A percentile compares a stretch with the other conserved stretches of the same genome.
phyloP scores from a whole-genome alignment of 2,329 filamentous ascomycete genomes.

The Cladorrhinum sp. region DNA sequence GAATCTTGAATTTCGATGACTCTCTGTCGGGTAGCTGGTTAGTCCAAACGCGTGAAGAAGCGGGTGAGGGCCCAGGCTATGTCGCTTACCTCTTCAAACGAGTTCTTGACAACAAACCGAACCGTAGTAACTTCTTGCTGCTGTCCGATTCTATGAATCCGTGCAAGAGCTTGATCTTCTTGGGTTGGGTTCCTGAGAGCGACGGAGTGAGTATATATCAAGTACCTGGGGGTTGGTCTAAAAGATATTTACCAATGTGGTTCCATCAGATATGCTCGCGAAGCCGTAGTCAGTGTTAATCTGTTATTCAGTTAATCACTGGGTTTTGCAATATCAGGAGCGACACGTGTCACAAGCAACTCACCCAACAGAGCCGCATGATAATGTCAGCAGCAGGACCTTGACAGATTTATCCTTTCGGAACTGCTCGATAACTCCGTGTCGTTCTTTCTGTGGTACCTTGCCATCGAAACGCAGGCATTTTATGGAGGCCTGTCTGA shows the following conservation, averaged over 20 bases:
- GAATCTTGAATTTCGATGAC: neutral
- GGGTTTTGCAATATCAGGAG: too few relatives aligned
- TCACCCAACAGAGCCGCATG: constrained; percentile 52
- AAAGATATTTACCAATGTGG: constrained; percentile 43
- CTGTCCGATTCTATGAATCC: constrained; percentile 32
- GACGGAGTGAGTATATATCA: too few relatives aligned
- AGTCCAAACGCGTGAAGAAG: neutral
- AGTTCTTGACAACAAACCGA: constrained; percentile 27
- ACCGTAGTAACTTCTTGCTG: constrained; percentile 29
- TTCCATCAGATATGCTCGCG: constrained; percentile 48
- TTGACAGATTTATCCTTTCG: constrained; percentile 34
- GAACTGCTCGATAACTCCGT: constrained; percentile 41
- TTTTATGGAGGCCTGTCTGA: constrained; percentile 35
- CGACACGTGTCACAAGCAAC: constrained; percentile 10
- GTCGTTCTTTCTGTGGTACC: constrained; percentile 41
- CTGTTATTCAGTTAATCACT: constrained; percentile 26
- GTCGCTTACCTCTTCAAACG: constrained; percentile 30
- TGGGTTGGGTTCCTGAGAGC: constrained; percentile 30
- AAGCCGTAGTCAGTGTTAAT: constrained; percentile 46
- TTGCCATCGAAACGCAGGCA: constrained; percentile 47
- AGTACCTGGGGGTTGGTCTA: too few relatives aligned
- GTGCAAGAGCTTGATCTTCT: constrained; percentile 32
- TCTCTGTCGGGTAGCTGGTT: neutral
- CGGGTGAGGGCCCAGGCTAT: neutral
- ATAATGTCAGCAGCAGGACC: constrained; percentile 48